These are phyloP conservation scores for Eucalyptus decipiens DNA, from an alignment of 345 rosid species.

Conservation along the genomic window DNA sequence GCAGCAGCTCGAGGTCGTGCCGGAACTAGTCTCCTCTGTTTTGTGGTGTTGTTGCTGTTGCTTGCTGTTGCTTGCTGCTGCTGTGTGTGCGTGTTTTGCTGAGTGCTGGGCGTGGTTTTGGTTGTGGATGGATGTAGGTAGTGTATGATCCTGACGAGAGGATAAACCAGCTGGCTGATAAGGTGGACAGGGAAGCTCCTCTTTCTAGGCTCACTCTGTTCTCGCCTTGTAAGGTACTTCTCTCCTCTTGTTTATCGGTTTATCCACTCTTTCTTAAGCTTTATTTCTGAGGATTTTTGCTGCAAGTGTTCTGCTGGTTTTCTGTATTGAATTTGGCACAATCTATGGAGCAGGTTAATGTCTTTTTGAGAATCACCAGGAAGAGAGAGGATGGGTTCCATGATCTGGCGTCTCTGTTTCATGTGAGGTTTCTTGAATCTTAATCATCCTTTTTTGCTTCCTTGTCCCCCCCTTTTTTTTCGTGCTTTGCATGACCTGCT, in stretches of 20 bases:
- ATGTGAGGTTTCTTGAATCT: conserved; percentile 28
- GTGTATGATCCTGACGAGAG: conserved; percentile 83
- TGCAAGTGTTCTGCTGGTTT: neutral
- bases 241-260: neutral
- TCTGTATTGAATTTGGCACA: neutral
- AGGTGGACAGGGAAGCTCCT: conserved; percentile 75
- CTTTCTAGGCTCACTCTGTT: conserved; percentile 85
- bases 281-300: neutral
- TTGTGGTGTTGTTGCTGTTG: neutral
- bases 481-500: neutral
- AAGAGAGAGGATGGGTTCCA: conserved; percentile 91
- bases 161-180: conserved; percentile 60
- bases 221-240: conserved; percentile 91
- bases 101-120: neutral
- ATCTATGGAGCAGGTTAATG: conserved; percentile 44
- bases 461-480: neutral
- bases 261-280: neutral
- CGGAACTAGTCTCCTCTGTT: neutral
- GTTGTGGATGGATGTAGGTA: conserved; percentile 21
- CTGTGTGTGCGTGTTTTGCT: neutral
- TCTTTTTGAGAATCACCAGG: conserved; percentile 79
- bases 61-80: neutral
- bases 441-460: neutral
- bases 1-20: neutral
- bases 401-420: conserved; percentile 93